phyloP scores from a whole-genome alignment of 2,329 filamentous ascomycete genomes.

The Alternaria triticina region DNA sequence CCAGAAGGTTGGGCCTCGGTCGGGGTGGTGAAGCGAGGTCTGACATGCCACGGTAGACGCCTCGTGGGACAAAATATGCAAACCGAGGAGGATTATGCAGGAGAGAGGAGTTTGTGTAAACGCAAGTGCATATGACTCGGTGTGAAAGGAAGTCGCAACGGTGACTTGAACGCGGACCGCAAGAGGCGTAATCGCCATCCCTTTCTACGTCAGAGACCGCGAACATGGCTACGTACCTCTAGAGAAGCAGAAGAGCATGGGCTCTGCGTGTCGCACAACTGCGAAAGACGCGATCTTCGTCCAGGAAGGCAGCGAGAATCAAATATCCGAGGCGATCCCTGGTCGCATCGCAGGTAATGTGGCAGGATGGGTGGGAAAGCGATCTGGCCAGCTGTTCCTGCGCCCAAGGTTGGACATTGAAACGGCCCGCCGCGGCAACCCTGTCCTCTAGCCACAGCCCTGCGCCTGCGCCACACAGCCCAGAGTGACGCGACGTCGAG shows the following conservation, averaged over 20 bases:
- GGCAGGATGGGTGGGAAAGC: constrained; percentile 9
- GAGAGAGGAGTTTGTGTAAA: neutral
- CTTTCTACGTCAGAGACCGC: constrained; percentile 26
- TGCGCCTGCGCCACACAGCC: constrained; percentile 11
- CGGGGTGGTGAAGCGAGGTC: constrained; percentile 13
- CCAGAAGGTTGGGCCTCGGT: constrained; percentile 11
- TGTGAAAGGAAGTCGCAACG: constrained; percentile 2
- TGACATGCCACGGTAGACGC: neutral
- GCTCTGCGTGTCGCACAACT: constrained; percentile 13
- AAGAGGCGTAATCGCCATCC: constrained; percentile 22
- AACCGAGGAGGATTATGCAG: neutral
- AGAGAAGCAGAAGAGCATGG: constrained; percentile 36
- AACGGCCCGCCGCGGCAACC: constrained; percentile 11
- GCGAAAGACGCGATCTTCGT: constrained; percentile 3
- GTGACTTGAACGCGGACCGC: neutral
- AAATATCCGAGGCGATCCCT: constrained; percentile 31
- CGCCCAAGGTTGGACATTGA: constrained; percentile 6
- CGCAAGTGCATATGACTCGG: neutral
- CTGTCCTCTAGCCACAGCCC: constrained; percentile 11
- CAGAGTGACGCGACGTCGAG: constrained; percentile 6
- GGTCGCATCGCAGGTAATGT: constrained; percentile 27
- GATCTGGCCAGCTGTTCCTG: constrained; percentile 41
- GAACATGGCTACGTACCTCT: constrained; percentile 37
- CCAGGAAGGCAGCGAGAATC: constrained; percentile 19
- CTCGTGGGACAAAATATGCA: constrained; percentile 4